Conservation (phyloP, 179 eudicot genomes). For the Silene vulgaris region DNA sequence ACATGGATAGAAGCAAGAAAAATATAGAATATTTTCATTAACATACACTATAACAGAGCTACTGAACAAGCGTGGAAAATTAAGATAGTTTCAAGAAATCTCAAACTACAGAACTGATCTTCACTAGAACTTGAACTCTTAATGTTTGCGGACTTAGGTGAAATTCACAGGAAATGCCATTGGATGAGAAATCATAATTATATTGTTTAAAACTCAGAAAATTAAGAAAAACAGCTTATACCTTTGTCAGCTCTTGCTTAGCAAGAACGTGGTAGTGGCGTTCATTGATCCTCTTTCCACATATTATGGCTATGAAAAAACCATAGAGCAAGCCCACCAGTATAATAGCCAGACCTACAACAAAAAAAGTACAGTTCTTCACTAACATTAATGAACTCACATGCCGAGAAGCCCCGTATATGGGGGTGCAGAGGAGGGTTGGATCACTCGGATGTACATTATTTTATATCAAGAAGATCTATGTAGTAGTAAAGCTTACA, state of each 20-base stretch:
- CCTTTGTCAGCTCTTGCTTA: slow-evolving; percentile 97
- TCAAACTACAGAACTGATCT: neutral
- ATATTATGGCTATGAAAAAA: slow-evolving; percentile 93
- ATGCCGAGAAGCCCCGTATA: neutral
- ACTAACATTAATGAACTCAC: neutral
- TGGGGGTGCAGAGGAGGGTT: neutral
- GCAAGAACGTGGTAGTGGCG: slow-evolving; percentile 99
- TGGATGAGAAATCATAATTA: neutral
- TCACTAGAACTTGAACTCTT: neutral
- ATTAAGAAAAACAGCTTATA: slow-evolving; percentile 18
- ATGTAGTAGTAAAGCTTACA: neutral
- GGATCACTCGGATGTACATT: neutral
- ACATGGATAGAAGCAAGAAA: neutral
- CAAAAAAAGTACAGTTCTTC: neutral
- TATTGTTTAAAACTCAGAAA: slow-evolving; percentile 8
- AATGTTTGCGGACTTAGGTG: neutral
- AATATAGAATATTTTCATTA: neutral
- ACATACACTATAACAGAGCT: neutral
- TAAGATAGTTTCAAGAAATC: neutral
- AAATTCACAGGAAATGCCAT: neutral
- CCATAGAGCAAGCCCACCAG: slow-evolving; percentile 98
- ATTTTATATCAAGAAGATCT: neutral
- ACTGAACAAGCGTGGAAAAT: neutral
- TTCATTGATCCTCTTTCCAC: slow-evolving; percentile 92
- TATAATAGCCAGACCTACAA: slow-evolving; percentile 79